Percentiles rank a stretch among this genome's conserved stretches.
Conservation (phyloP, 2,329 filamentous ascomycete species). For the Colletotrichum horii region DNA sequence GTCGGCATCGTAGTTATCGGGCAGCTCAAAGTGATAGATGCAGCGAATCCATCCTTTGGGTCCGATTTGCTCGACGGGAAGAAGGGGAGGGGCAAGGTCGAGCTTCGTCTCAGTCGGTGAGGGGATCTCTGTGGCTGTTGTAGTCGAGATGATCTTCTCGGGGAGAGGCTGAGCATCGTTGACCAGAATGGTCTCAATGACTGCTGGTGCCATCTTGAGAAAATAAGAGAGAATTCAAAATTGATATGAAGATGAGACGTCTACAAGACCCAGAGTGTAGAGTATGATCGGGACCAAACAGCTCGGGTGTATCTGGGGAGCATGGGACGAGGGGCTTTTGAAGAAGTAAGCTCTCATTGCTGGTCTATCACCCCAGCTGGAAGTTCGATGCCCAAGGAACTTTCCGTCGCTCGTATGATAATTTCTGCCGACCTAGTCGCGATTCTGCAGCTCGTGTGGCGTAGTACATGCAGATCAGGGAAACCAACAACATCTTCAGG, state of each 20-base stretch:
- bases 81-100: neutral
- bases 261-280: neutral
- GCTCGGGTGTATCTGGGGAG: neutral
- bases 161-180: neutral
- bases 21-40: conserved; percentile 2
- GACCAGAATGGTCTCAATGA: neutral
- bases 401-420: neutral
- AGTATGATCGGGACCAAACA: neutral
- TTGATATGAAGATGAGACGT: neutral
- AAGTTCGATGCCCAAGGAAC: neutral
- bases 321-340: neutral
- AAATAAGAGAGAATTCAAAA: neutral
- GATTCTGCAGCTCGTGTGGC: neutral
- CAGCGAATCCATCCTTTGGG: conserved; percentile 1
- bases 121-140: neutral
- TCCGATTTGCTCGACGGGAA: conserved; percentile 6
- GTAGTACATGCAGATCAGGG: neutral
- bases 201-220: neutral
- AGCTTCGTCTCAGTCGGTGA: neutral
- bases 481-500: neutral
- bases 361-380: neutral
- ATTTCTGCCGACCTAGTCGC: neutral
- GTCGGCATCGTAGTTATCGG: neutral
- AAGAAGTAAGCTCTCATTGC: neutral
- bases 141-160: neutral